These are phyloP conservation scores for Mrakia frigida DNA, from an alignment of 768 basidiomycete species.

Conservation along the genomic window DNA sequence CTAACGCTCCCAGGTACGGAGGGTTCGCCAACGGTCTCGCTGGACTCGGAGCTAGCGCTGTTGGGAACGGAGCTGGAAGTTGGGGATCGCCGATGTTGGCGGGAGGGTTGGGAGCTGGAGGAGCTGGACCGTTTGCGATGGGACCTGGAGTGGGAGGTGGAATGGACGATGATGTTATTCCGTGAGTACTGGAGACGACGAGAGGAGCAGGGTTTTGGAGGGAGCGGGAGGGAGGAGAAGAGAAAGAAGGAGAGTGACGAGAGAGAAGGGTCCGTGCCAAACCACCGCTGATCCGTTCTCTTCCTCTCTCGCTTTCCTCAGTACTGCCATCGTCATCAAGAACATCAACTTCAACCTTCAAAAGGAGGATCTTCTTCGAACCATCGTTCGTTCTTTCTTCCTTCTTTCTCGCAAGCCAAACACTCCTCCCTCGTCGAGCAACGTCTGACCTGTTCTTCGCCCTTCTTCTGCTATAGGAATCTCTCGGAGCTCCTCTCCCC, in stretches of 20 bases:
- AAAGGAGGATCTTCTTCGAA: constrained; percentile 89
- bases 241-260: neutral
- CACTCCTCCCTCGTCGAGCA: no score
- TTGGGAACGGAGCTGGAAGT: constrained; percentile 17
- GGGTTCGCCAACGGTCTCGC: constrained; percentile 20
- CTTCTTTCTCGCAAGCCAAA: neutral
- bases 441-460: constrained; percentile 7
- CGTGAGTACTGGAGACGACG: constrained; percentile 9
- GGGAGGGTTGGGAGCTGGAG: constrained; percentile 23
- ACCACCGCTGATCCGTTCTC: neutral
- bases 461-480: constrained; percentile 54
- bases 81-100: constrained; percentile 14
- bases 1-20: constrained; percentile 14
- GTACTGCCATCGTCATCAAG: constrained; percentile 97
- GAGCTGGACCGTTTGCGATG: constrained; percentile 29
- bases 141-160: constrained; percentile 29
- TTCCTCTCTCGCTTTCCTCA: neutral
- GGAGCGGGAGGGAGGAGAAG: neutral
- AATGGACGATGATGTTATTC: constrained; percentile 33
- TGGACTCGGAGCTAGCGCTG: constrained; percentile 12
- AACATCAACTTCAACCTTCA: constrained; percentile 99
- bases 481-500: constrained; percentile 87
- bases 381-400: constrained; percentile 65
- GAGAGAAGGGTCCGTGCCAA: neutral
- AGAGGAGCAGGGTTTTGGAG: neutral